A percentile compares a stretch with the other conserved stretches of the same genome.
phyloP scores from a whole-genome alignment of 306 rosid species.

The Rosa multiflora region DNA sequence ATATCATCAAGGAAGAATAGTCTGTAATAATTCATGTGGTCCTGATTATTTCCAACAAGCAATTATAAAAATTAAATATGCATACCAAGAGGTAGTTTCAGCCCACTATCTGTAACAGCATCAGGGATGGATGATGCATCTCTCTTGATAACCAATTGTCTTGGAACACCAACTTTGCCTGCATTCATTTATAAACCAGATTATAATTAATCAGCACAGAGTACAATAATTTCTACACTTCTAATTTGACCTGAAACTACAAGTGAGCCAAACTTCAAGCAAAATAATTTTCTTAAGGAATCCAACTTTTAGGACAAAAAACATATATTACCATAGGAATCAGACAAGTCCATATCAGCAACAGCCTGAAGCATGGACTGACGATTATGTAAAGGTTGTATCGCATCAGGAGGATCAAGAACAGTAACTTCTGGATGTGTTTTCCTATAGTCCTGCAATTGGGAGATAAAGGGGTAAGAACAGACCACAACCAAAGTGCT shows the following conservation, averaged over 20 bases:
- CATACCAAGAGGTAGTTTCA: conserved; percentile 83
- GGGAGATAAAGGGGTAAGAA: conserved; percentile 18
- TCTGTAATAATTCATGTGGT: background rate
- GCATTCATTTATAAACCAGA: conserved; percentile 19
- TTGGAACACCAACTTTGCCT: conserved; percentile 82
- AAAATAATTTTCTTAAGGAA: background rate
- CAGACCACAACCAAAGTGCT: background rate
- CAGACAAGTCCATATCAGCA: conserved; percentile 78
- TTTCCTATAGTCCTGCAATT: conserved; percentile 70
- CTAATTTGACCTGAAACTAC: background rate
- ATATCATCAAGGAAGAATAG: conserved; percentile 3
- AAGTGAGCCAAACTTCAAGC: conserved; percentile 20
- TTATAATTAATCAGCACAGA: conserved; percentile 16
- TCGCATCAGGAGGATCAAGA: conserved; percentile 96
- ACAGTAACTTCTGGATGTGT: conserved; percentile 89
- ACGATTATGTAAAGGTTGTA: conserved; percentile 73
- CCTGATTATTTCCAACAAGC: background rate
- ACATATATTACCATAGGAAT: conserved; percentile 56
- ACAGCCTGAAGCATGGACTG: conserved; percentile 97
- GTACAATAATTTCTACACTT: background rate
- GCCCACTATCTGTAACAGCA: conserved; percentile 61
- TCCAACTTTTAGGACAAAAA: background rate
- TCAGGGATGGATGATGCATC: conserved; percentile 81
- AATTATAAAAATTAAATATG: conserved; percentile 8
- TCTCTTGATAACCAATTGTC: conserved; percentile 79